A percentile compares a stretch with the other conserved stretches of the same genome.
Conservation (phyloP, 169 alveolate species). For the Cryptosporidium bovis region DNA sequence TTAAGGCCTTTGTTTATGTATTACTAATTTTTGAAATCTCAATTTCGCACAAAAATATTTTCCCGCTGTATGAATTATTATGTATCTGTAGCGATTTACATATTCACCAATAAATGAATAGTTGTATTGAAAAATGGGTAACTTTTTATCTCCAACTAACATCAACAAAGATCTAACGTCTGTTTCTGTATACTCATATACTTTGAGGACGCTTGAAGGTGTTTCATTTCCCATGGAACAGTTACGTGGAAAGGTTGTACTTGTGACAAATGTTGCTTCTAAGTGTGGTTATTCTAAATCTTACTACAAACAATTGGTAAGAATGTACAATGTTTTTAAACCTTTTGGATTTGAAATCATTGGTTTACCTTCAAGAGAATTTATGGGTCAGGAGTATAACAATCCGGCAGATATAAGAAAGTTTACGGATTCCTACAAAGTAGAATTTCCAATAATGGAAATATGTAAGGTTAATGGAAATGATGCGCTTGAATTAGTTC, state of each 20-base stretch:
- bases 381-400: conserved; percentile 52
- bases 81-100: no score
- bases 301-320: conserved; percentile 51
- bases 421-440: conserved; percentile 28
- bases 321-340: conserved; percentile 57
- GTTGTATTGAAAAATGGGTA: conserved; percentile 29
- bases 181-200: conserved; percentile 34
- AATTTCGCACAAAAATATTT: no score
- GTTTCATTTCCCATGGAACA: conserved; percentile 28
- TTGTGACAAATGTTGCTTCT: conserved; percentile 71
- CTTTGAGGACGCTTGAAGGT: conserved; percentile 52
- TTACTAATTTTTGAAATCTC: no score
- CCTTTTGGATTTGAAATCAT: conserved; percentile 67
- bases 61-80: no score
- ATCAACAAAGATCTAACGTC: neutral
- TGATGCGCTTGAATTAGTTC: conserved; percentile 51
- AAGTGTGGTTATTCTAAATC: conserved; percentile 60
- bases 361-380: conserved; percentile 65
- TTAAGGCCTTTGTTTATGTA: no score
- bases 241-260: conserved; percentile 42
- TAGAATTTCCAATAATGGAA: conserved; percentile 61
- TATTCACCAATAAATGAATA: no score
- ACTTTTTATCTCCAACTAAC: conserved; percentile 32
- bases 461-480: conserved; percentile 56
- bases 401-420: conserved; percentile 47